Evolutionary conservation across 768 basidiomycete genomes (phyloP), one percentile per base, ranked within the genome.

Genomic region (Suillus bovinus): DNA sequence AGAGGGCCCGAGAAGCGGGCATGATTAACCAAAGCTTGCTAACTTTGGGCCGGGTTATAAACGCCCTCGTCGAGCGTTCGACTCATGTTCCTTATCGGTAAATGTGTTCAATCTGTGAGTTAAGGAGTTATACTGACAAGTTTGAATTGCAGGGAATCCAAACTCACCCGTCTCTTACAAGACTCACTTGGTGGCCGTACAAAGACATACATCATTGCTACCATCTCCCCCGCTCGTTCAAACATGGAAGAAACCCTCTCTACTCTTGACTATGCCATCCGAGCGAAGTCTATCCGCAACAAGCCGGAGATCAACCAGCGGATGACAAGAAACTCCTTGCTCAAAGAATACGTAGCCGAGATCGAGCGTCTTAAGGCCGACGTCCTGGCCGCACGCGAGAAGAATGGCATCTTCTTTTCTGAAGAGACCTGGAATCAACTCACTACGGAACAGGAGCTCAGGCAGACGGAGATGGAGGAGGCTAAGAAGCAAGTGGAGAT

Each of bases 21-120:
- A 97, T 96, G 91, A 99, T 99, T 74, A 99, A 99, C 70, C 94
- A 97, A 76, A 96, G 93, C 70, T 80, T 99, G 55, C 80, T 99
- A 2, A 98, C 97, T n/a, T 86, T 99, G 16, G 97, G 97, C 0
- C 81, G 97, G 36, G 97, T 99, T 41, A 99, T 99, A 68, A 97
- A 96, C 65, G 93, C 93, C 11, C 83, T 99, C 49, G 97, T 99
- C 59, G 96, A 98, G 68, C 90, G 86, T 67, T 88, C 92, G 0
- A 82, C 87, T 34, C 97, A 99, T 72, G 90, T 99, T 50, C 97
- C 97, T 8, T 99, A 99, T 73, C 86, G 95, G 93, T 92, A 65
- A 61, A 82, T 70, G 10, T 31, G 20, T 33, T 31, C 8, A 4
- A 36, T 41, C 29, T 39, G 4, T 7, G 2, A 22, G 39, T 49